Evolutionary conservation across 2,329 filamentous ascomycete species (phyloP).

Genomic region (Aaosphaeria arxii): DNA sequence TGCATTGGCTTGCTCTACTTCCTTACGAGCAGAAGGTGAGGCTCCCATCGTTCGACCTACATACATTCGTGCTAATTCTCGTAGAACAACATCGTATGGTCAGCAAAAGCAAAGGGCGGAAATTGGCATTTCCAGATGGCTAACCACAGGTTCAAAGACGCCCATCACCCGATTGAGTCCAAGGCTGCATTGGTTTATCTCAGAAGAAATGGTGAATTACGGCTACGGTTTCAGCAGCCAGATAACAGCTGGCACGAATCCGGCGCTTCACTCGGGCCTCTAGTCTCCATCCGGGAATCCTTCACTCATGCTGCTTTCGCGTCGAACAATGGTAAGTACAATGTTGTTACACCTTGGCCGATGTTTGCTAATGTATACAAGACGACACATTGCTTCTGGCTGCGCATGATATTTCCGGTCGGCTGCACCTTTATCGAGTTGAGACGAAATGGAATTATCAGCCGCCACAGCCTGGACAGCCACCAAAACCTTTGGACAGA

Average conservation of each 20-base stretch:
- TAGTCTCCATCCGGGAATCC: constrained; percentile 57
- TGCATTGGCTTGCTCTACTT: constrained; percentile 70
- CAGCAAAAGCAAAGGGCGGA: constrained; percentile 37
- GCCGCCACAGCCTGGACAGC: constrained; percentile 47
- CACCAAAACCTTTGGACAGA: constrained; percentile 36
- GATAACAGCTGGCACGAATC: constrained; percentile 71
- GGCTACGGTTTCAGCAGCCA: constrained; percentile 73
- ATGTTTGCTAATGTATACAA: constrained; percentile 11
- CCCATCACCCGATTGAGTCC: constrained; percentile 67
- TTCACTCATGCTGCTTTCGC: constrained; percentile 42
- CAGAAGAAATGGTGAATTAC: constrained; percentile 70
- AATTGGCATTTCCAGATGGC: constrained; percentile 69
- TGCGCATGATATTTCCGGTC: constrained; percentile 66
- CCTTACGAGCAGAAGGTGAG: constrained; percentile 40
- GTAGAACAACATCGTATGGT: constrained; percentile 37
- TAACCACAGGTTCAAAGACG: constrained; percentile 64
- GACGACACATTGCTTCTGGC: constrained; percentile 59
- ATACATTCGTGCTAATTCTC: constrained; percentile 3
- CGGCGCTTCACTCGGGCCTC: constrained; percentile 69
- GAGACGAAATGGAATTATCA: constrained; percentile 68
- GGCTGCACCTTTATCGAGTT: constrained; percentile 72
- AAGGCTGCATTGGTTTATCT: constrained; percentile 76
- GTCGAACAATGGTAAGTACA: constrained; percentile 65
- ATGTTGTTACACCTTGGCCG: constrained; percentile 1
- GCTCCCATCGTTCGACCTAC: neutral